phyloP scores from a whole-genome alignment of 116 monocot species.

The Cymodocea nodosa region DNA sequence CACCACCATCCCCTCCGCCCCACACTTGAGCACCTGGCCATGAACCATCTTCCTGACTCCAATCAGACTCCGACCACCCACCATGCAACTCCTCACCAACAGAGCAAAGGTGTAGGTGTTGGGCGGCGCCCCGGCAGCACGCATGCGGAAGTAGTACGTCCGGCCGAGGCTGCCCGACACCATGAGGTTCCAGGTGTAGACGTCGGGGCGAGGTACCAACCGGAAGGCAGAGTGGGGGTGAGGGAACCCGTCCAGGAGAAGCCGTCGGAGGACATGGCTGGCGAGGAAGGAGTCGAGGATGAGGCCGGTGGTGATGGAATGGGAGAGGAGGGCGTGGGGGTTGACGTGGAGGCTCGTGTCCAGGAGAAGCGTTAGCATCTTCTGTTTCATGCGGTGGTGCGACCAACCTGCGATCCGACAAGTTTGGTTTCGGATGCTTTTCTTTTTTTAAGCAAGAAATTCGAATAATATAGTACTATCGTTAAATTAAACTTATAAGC shows the following conservation, averaged over 20 bases:
- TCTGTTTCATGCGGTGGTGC: neutral
- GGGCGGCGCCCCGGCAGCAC: conserved; percentile 20
- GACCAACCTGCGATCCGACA: too few relatives aligned
- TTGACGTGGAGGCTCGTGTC: neutral
- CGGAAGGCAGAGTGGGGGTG: neutral
- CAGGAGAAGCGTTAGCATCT: neutral
- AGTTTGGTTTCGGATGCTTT: too few relatives aligned
- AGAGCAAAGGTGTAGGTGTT: conserved; percentile 36
- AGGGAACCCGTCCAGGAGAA: neutral
- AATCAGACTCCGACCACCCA: neutral
- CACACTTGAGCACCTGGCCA: conserved; percentile 38
- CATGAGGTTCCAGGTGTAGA: conserved; percentile 7
- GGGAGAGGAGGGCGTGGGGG: conserved; percentile 1
- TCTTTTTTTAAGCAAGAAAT: too few relatives aligned
- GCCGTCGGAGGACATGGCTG: neutral
- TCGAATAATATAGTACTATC: too few relatives aligned
- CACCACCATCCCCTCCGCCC: conserved; percentile 16
- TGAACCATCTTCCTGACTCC: conserved; percentile 13
- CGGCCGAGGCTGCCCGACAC: neutral
- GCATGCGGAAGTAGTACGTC: conserved; percentile 35
- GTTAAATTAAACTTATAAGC: too few relatives aligned
- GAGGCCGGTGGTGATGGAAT: conserved; percentile 2
- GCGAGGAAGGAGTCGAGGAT: conserved; percentile 1
- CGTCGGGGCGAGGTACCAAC: neutral
- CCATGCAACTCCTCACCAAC: conserved; percentile 14